Conservation (phyloP, 2,329 filamentous ascomycete species). For the Diaporthe sp. region DNA sequence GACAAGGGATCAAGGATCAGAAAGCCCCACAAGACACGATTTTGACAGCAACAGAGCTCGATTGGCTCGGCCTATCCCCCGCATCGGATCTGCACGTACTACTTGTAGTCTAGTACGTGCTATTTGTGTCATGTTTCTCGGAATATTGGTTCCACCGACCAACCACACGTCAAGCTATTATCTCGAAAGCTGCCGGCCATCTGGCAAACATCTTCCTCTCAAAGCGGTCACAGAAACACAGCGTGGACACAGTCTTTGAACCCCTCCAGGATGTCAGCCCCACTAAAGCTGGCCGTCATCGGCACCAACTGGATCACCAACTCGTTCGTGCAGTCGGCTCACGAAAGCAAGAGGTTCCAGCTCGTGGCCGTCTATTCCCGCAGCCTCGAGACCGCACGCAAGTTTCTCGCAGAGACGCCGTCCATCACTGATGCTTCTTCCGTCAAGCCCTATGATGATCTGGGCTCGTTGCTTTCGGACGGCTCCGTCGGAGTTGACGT, state of each 20-base stretch:
- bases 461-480: constrained; percentile 38
- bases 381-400: constrained; percentile 36
- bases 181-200: not conserved
- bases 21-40: not conserved
- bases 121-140: constrained; percentile 25
- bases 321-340: constrained; percentile 40
- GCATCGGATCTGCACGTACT: constrained; percentile 11
- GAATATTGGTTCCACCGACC: constrained; percentile 27
- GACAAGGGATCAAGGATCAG: constrained; percentile 9
- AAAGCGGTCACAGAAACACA: not conserved
- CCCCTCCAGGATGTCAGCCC: constrained; percentile 18
- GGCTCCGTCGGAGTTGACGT: constrained; percentile 51
- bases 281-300: constrained; percentile 40
- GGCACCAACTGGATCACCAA: constrained; percentile 42
- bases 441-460: constrained; percentile 41
- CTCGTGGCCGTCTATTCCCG: constrained; percentile 40
- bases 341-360: constrained; percentile 39
- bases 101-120: not conserved
- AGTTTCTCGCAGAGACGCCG: constrained; percentile 36
- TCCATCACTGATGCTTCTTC: constrained; percentile 36
- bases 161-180: not conserved
- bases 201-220: not conserved
- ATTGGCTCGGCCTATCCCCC: constrained; percentile 24
- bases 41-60: constrained; percentile 17
- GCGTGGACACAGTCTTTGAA: not conserved